Evolutionary conservation across 345 rosid genomes (phyloP), one percentile per base, ranked within the genome.

Genomic region (Abelmoschus esculentus): DNA sequence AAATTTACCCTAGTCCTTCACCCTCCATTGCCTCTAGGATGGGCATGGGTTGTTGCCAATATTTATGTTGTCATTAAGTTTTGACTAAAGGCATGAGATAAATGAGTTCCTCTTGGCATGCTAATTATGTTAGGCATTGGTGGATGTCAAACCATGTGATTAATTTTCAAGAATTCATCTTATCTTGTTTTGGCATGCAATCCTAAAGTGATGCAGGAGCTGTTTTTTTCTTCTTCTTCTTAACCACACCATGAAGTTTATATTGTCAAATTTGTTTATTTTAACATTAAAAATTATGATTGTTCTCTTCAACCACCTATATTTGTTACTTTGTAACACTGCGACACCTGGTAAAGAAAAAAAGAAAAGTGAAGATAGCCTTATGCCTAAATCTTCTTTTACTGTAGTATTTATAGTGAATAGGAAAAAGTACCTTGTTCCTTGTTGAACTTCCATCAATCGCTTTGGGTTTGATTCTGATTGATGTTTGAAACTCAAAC

Each of bases 131-230:
- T 31, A 67, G 70, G 47, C 13, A n/a, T 18, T 18, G n/a, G 8
- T 67, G 26, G 26, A 22, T 47, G 4, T 14, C 52, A 3, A 47
- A 67, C 31, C 31, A 26, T 22, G 47, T 67, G 17, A 6, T 14
- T 38, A n/a, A 6, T 47, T 47, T 22, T 32, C 7, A 4, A 11
- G 42, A 29, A 28, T 31, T 67, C n/a, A n/a, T 31, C 8, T 55
- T 55, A 53, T 36, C 22, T 62, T 31, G 44, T 61, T 70, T 61
- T 61, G 74, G 61, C 54, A 40, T 12, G 8, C 57, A 14, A 28
- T 14, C 46, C 29, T 8, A 72, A 34, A 40, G 11, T 40, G 44
- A 40, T 3, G 44, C 44, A 8, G 44, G 44, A 40, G 44, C 44
- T 40, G 44, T 40, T 40, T 40, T 36, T 40, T 40, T 38, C n/a